Conservation (phyloP, 2,329 filamentous ascomycete species). For the Pseudogymnoascus sp. region DNA sequence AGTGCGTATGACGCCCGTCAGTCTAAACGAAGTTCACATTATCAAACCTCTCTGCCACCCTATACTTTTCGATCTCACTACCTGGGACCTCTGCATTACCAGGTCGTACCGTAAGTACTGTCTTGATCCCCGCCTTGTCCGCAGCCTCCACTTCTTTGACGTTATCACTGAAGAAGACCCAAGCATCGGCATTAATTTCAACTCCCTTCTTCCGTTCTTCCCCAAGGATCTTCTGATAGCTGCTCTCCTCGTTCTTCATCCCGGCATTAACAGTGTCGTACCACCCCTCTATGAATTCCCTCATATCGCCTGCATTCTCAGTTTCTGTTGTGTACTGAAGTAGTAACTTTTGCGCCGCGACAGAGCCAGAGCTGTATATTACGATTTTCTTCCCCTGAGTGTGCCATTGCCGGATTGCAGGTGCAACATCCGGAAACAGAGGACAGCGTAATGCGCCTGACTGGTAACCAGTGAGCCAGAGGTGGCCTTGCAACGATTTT, state of each 20-base stretch:
- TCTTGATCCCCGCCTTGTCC: conserved; percentile 52
- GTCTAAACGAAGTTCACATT: not conserved
- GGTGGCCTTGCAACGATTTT: conserved; percentile 69
- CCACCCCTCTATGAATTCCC: conserved; percentile 51
- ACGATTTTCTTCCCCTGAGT: conserved; percentile 46
- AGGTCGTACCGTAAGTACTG: conserved; percentile 53
- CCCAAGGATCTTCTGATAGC: conserved; percentile 44
- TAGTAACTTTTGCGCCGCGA: conserved; percentile 70
- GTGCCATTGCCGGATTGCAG: conserved; percentile 51
- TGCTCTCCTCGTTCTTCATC: conserved; percentile 56
- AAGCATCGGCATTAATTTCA: conserved; percentile 40
- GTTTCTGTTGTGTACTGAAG: conserved; percentile 57
- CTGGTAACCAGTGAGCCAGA: conserved; percentile 68
- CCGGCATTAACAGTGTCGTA: conserved; percentile 79
- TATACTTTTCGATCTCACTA: conserved; percentile 32
- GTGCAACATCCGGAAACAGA: conserved; percentile 65
- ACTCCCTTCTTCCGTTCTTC: conserved; percentile 23
- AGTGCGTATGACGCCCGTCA: not conserved
- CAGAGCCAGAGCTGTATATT: conserved; percentile 76
- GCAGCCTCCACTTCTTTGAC: conserved; percentile 59
- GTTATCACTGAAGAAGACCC: conserved; percentile 78
- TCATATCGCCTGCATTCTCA: conserved; percentile 47
- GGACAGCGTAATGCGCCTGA: conserved; percentile 61
- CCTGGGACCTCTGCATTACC: conserved; percentile 58
- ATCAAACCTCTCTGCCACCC: conserved; percentile 26